A percentile compares a stretch with the other conserved stretches of the same genome.
Conservation (phyloP, 2,329 filamentous ascomycete genomes). For the Paraphaeosphaeria sporulosa region DNA sequence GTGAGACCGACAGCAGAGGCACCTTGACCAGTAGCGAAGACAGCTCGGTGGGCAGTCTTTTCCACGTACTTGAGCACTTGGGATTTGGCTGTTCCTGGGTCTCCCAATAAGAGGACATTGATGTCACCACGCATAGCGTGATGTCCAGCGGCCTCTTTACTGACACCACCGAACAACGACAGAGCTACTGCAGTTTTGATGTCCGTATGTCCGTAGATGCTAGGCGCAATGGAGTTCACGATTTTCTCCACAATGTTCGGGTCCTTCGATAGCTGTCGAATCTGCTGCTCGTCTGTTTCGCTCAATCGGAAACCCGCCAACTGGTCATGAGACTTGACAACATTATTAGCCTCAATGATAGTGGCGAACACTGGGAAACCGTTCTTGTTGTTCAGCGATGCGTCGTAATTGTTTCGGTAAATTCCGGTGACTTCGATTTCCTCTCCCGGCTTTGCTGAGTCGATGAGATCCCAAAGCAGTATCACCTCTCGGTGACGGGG, state of each 20-base stretch:
- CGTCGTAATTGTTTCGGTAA: constrained; percentile 98
- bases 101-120: constrained; percentile 94
- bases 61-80: constrained; percentile 98
- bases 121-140: constrained; percentile 96
- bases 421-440: constrained; percentile 97
- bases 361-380: constrained; percentile 98
- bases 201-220: constrained; percentile 95
- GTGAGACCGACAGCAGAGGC: constrained; percentile 97
- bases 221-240: constrained; percentile 90
- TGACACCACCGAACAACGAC: constrained; percentile 92
- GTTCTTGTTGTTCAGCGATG: constrained; percentile 97
- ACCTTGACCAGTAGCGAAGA: constrained; percentile 97
- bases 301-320: constrained; percentile 95
- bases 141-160: constrained; percentile 86
- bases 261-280: constrained; percentile 86
- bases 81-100: constrained; percentile 97
- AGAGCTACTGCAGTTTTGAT: constrained; percentile 97
- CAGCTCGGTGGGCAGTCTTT: constrained; percentile 94
- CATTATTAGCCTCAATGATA: constrained; percentile 95
- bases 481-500: constrained; percentile 94
- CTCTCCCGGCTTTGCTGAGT: constrained; percentile 94
- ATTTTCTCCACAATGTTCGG: constrained; percentile 93
- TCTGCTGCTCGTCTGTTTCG: constrained; percentile 91
- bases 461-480: constrained; percentile 94
- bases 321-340: constrained; percentile 96